Evolutionary conservation across 176 grass and related monocot genomes (phyloP), one percentile per base, ranked within the genome.

Genomic region (Zoysia japonica): DNA sequence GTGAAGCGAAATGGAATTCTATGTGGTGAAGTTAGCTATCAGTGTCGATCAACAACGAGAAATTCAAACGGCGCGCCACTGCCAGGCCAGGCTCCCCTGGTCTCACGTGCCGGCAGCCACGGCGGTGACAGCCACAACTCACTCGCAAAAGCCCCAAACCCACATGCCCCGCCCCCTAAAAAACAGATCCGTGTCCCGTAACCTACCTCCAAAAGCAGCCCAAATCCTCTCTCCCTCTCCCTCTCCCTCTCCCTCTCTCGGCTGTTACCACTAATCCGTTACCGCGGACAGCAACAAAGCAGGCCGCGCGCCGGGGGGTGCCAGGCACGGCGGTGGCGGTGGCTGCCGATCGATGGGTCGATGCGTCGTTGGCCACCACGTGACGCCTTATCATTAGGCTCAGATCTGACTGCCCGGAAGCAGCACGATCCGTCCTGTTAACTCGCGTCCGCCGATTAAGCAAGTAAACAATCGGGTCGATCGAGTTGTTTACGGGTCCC

Each of bases 311-410:
- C 55, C 28, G 28, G 28, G 28, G 28, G 28, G 55, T 57, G 16
- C 61, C 61, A 12, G 38, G 7, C 72, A 60, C n/a, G 9, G 56
- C 20, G 13, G 15, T 2, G 14, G 76, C 83, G 63, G 63, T 63
- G 60, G 68, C 76, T 39, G 5, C n/a, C 37, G 14, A n/a, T 10
- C 9, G 65, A 79, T 47, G 39, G 57, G 17, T 61, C 15, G 59
- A 38, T 3, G 28, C 84, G 82, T 28, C 82, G 82, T 71, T 89
- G 82, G 65, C 87, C 87, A 89, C 87, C 87, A 89, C 87, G 87
- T 89, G 87, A 85, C 19, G 46, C 6, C 37, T 17, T 42, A 70
- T 5, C 76, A 60, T 43, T 62, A 52, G 55, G 17, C 17, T 76
- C 82, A 72, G 87, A 85, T 89, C 82, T 52, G 71, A 76, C 56